Conservation (phyloP, 345 rosid genomes). For the Angophora floribunda region DNA sequence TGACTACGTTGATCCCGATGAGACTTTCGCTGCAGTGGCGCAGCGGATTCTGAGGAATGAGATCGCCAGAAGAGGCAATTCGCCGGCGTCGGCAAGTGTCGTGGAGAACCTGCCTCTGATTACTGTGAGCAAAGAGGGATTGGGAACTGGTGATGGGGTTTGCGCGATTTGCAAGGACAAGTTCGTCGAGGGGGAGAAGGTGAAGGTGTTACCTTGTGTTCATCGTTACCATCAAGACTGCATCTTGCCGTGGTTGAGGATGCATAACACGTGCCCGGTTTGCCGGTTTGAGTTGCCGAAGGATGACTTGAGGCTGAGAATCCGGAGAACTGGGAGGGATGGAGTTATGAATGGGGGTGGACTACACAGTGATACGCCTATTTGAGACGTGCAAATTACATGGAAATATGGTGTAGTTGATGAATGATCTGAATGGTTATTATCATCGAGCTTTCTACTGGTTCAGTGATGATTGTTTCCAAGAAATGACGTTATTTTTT, state of each 20-base stretch:
- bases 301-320: slow-evolving; percentile 12
- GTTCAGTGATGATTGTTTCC: neutral
- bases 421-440: neutral
- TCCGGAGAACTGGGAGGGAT: neutral
- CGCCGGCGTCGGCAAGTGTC: slow-evolving; percentile 24
- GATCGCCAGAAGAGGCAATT: slow-evolving; percentile 24
- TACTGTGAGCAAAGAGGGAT: slow-evolving; percentile 18
- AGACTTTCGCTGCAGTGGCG: neutral
- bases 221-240: slow-evolving; percentile 42
- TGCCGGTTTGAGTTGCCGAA: slow-evolving; percentile 38
- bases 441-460: neutral
- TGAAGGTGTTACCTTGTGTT: slow-evolving; percentile 30
- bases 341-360: neutral
- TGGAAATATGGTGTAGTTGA: neutral
- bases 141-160: slow-evolving; percentile 6
- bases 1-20: slow-evolving; percentile 4
- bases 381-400: neutral
- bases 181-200: slow-evolving; percentile 20
- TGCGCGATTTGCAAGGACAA: slow-evolving; percentile 49
- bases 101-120: slow-evolving; percentile 32
- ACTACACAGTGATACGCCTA: neutral
- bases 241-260: slow-evolving; percentile 39
- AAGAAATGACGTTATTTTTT: neutral
- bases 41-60: slow-evolving; percentile 13
- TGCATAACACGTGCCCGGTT: slow-evolving; percentile 44